Evolutionary conservation across 345 rosid species (phyloP).

Genomic region (Raphanus sativus): DNA sequence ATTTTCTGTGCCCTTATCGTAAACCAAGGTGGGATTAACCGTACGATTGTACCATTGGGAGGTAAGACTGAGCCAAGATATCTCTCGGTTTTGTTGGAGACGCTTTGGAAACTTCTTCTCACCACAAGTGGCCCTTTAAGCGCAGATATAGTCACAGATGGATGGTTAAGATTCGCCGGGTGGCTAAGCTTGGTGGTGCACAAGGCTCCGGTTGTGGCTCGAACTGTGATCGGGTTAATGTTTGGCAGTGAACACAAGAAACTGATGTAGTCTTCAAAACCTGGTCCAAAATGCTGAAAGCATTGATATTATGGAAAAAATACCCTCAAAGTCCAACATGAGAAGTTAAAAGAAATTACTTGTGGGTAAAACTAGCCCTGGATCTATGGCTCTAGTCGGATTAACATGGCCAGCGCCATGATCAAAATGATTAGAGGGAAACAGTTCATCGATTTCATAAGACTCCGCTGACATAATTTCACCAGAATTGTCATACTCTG

Average conservation of each 20-base stretch:
- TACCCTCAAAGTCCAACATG: background rate
- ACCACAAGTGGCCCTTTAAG: slow-evolving; percentile 43
- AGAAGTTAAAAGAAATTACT: slow-evolving; percentile 36
- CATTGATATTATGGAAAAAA: background rate
- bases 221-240: slow-evolving; percentile 36
- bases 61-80: slow-evolving; percentile 51
- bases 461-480: slow-evolving; percentile 58
- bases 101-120: slow-evolving; percentile 60
- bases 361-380: slow-evolving; percentile 70
- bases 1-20: slow-evolving; percentile 44
- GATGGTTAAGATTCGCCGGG: slow-evolving; percentile 72
- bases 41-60: slow-evolving; percentile 63
- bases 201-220: slow-evolving; percentile 50
- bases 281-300: slow-evolving; percentile 35
- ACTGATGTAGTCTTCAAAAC: slow-evolving; percentile 59
- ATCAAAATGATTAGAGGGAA: slow-evolving; percentile 60
- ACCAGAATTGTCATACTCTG: slow-evolving; percentile 50
- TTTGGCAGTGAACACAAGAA: slow-evolving; percentile 74
- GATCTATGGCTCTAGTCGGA: slow-evolving; percentile 69
- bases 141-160: slow-evolving; percentile 67
- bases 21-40: slow-evolving; percentile 63
- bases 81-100: slow-evolving; percentile 52
- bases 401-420: slow-evolving; percentile 70
- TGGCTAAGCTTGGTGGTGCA: slow-evolving; percentile 50
- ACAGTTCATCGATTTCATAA: slow-evolving; percentile 33